Conservation (phyloP, 2,329 filamentous ascomycete genomes). For the Paecilomyces dactylethromorphus region DNA sequence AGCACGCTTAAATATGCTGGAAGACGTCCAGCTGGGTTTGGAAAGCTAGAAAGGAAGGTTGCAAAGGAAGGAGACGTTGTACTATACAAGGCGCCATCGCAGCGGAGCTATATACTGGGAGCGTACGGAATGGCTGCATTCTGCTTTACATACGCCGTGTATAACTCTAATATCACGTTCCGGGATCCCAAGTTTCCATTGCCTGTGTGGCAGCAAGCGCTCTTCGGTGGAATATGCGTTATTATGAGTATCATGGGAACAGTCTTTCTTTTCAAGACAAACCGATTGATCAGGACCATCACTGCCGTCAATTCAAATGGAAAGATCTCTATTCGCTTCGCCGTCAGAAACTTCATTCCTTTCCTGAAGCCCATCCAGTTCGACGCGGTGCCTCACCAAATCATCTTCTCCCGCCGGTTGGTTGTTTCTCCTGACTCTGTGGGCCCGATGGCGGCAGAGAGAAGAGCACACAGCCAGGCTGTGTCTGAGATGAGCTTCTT, state of each 20-base stretch:
- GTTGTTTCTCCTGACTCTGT: constrained; percentile 15
- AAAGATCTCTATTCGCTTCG: constrained; percentile 26
- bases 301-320: constrained; percentile 40
- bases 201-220: constrained; percentile 50
- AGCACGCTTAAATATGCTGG: constrained; percentile 18
- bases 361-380: constrained; percentile 30
- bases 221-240: constrained; percentile 54
- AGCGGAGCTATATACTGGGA: constrained; percentile 56
- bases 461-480: constrained; percentile 11
- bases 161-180: constrained; percentile 47
- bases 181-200: constrained; percentile 47
- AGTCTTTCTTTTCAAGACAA: constrained; percentile 53
- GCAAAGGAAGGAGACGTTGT: constrained; percentile 51
- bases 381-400: constrained; percentile 24
- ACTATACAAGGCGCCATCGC: constrained; percentile 60
- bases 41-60: constrained; percentile 44
- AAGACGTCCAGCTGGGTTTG: constrained; percentile 38
- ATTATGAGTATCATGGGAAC: constrained; percentile 56
- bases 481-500: constrained; percentile 21
- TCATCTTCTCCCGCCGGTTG: constrained; percentile 27
- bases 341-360: constrained; percentile 29
- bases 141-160: constrained; percentile 46
- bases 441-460: neutral
- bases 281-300: constrained; percentile 53
- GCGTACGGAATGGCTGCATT: constrained; percentile 52